These are phyloP conservation scores for Lecanoromycetidae sp. DNA, from an alignment of 2,329 filamentous ascomycete species.

Conservation along the genomic window DNA sequence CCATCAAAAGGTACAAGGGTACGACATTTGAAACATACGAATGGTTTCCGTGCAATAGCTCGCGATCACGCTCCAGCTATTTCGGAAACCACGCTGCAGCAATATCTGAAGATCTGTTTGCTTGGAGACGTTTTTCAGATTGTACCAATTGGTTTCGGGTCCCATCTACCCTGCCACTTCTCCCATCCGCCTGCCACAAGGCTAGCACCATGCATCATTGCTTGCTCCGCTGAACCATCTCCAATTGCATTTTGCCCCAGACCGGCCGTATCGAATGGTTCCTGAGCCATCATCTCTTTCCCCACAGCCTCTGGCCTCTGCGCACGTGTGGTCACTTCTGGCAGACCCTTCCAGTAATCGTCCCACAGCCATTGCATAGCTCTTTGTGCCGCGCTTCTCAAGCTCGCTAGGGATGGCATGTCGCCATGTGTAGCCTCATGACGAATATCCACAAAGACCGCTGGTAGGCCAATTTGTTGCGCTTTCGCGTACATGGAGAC, in stretches of 20 bases:
- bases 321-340: background rate
- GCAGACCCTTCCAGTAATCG: constrained; percentile 57
- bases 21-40: too few relatives aligned
- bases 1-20: too few relatives aligned
- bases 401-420: constrained; percentile 60
- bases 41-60: too few relatives aligned
- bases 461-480: constrained; percentile 32
- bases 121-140: background rate
- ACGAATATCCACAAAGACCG: constrained; percentile 74
- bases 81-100: too few relatives aligned
- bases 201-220: background rate
- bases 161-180: constrained; percentile 5
- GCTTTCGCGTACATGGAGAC: constrained; percentile 36
- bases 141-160: constrained; percentile 3
- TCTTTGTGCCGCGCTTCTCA: constrained; percentile 56
- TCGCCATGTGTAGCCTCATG: constrained; percentile 88
- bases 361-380: constrained; percentile 78
- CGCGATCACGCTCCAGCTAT: too few relatives aligned
- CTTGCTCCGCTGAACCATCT: background rate
- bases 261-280: background rate
- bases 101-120: too few relatives aligned
- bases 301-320: background rate
- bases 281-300: background rate
- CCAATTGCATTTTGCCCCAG: background rate
- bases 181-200: background rate